Evolutionary conservation across 2,329 filamentous ascomycete species (phyloP), one percentile per base, ranked within the genome.

Genomic region (Trichoderma atrobrunneum): DNA sequence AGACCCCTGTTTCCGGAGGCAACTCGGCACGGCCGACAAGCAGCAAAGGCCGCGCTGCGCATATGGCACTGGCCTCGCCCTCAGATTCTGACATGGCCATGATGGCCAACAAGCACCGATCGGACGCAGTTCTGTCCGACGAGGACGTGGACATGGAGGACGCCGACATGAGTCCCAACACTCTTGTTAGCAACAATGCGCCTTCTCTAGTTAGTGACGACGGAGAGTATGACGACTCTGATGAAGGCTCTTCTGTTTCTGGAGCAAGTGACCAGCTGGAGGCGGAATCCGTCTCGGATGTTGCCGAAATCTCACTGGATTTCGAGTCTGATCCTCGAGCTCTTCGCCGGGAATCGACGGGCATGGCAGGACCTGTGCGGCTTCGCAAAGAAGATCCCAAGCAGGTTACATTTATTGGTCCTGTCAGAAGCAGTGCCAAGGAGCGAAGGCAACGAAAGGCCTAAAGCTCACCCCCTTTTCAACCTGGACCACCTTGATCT

Each of bases 161-260:
- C 70, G 84, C 85, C 61, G 89, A 92, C 69, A 81, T 93, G 72
- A 93, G 91, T 76, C 92, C 92, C 6, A 89, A 90, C 76, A 92
- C 91, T 0, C 82, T 90, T 59, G 86, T 91, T 65, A 92, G 91
- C 79, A 93, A 93, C 80, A 92, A 93, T 75, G 92, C 92, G 10
- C 92, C 92, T 26, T 94, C 91, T 76, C 86, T 95, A 63, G 92
- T 94, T 78, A 93, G 92, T 81, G 92, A 95, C 80, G 92, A 94
- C 78, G 91, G 92, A 76, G 92, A 94, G 78, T 93, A 92, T 77
- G 92, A 92, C 75, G 90, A 91, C 70, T 93, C 91, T 1, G 89
- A 92, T 71, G 89, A 89, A 72, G 87, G 85, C 60, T 91, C 89
- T 5, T 87, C 86, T 4, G 84, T 86, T 57, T 91, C 89, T 5